Percentiles rank a stretch among this genome's conserved stretches.
Evolutionary conservation across 495 filamentous ascomycete species (phyloP).

Genomic region (Penicillium soppii): DNA sequence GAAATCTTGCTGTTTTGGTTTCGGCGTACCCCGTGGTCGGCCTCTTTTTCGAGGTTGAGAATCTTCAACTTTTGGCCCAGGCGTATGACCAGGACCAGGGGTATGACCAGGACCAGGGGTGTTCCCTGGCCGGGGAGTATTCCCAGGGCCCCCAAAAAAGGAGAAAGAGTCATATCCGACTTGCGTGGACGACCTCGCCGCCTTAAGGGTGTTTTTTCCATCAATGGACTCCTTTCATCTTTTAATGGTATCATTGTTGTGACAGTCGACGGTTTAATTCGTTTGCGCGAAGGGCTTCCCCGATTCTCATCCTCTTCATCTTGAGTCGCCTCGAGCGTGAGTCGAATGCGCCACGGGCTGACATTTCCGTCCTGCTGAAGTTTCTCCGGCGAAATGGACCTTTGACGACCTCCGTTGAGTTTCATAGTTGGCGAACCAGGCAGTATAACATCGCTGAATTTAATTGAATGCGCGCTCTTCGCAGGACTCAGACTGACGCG

Average conservation of each 20-base stretch:
- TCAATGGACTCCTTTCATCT: conserved; percentile 35
- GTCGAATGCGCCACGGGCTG: conserved; percentile 58
- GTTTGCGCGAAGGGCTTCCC: conserved; percentile 35
- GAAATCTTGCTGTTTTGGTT: conserved; percentile 8
- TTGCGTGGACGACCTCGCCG: conserved; percentile 48
- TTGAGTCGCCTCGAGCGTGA: conserved; percentile 58
- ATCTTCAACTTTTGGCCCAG: conserved; percentile 3
- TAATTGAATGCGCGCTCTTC: conserved; percentile 43
- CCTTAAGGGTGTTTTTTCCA: conserved; percentile 35
- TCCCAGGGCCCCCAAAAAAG: conserved; percentile 37
- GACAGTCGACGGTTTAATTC: conserved; percentile 36
- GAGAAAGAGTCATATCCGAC: conserved; percentile 36
- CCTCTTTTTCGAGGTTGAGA: conserved; percentile 37
- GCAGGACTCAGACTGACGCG: conserved; percentile 39
- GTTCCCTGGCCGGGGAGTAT: conserved; percentile 23
- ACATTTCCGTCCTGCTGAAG: conserved; percentile 34
- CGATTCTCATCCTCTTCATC: conserved; percentile 38
- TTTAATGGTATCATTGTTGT: conserved; percentile 57
- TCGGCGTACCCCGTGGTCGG: conserved; percentile 35
- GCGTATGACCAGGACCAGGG: conserved; percentile 1
- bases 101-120: conserved; percentile 6
- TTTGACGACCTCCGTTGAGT: conserved; percentile 27
- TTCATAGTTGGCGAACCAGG: conserved; percentile 42
- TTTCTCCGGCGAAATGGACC: conserved; percentile 39
- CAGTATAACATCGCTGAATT: conserved; percentile 46